Evolutionary conservation across 2,329 filamentous ascomycete species (phyloP).

Genomic region (Coniochaeta pulveracea): DNA sequence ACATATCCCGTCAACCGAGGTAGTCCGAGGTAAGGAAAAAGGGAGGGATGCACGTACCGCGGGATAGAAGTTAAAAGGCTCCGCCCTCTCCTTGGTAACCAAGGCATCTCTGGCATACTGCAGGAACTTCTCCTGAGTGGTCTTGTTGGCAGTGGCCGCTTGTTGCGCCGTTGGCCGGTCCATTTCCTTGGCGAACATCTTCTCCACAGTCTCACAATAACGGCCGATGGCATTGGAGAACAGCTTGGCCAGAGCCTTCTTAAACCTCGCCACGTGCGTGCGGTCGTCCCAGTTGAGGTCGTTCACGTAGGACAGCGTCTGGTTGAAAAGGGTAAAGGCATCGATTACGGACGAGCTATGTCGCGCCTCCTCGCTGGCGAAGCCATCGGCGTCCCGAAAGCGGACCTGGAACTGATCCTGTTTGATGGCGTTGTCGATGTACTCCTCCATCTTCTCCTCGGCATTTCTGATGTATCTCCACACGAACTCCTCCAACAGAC

Average conservation of each 20-base stretch:
- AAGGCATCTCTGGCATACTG: conserved; percentile 90
- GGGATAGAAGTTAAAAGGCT: conserved; percentile 93
- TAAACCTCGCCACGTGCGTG: conserved; percentile 88
- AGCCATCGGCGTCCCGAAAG: conserved; percentile 47
- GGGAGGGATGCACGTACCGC: conserved; percentile 48
- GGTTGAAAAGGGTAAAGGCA: conserved; percentile 86
- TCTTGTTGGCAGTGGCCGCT: conserved; percentile 63
- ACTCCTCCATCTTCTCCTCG: conserved; percentile 66
- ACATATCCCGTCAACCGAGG: conserved; percentile 3
- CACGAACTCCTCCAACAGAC: conserved; percentile 78
- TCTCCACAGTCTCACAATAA: conserved; percentile 87
- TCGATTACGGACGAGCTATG: conserved; percentile 92
- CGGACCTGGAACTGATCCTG: conserved; percentile 79
- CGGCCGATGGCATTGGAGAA: conserved; percentile 72
- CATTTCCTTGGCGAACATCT: conserved; percentile 83
- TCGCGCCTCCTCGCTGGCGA: conserved; percentile 66
- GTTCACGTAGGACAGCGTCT: conserved; percentile 78
- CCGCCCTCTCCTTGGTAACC: conserved; percentile 82
- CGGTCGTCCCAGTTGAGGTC: conserved; percentile 88
- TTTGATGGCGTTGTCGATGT: conserved; percentile 84
- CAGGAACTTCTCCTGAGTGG: conserved; percentile 85
- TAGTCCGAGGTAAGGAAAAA: conserved; percentile 7
- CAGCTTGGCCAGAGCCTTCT: conserved; percentile 82
- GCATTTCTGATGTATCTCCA: conserved; percentile 88
- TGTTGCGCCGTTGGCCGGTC: conserved; percentile 83